phyloP scores from a whole-genome alignment of 2,329 filamentous ascomycete species.

The Teratosphaeria nubilosa region DNA sequence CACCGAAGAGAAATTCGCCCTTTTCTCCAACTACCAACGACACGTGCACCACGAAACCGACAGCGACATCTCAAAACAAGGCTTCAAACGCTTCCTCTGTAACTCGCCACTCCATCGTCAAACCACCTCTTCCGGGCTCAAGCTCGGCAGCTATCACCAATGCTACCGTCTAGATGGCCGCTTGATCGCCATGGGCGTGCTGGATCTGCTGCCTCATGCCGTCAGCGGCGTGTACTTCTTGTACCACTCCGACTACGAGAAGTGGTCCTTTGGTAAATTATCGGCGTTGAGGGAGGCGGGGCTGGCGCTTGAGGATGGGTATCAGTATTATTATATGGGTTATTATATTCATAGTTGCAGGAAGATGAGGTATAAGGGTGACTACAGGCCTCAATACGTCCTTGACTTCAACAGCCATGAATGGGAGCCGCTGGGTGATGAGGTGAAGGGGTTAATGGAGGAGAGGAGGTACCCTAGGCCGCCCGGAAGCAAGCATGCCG shows the following conservation, averaged over 20 bases:
- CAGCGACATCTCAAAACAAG: constrained; percentile 46
- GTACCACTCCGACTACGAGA: constrained; percentile 65
- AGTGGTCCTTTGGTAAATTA: constrained; percentile 62
- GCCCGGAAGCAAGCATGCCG: constrained; percentile 23
- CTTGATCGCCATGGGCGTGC: constrained; percentile 64
- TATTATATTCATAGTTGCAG: constrained; percentile 73
- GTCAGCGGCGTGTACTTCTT: constrained; percentile 78
- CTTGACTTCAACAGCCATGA: constrained; percentile 49
- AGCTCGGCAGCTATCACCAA: constrained; percentile 67
- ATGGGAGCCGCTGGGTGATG: constrained; percentile 24
- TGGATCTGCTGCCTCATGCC: constrained; percentile 66
- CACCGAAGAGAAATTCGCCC: constrained; percentile 62
- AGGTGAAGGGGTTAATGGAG: constrained; percentile 36
- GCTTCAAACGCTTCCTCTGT: constrained; percentile 67
- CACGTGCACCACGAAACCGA: constrained; percentile 60
- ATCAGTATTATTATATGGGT: constrained; percentile 72
- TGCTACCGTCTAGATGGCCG: constrained; percentile 70
- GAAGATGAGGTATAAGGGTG: constrained; percentile 80
- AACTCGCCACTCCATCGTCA: constrained; percentile 51
- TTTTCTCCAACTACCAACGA: constrained; percentile 68
- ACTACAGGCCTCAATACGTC: constrained; percentile 65
- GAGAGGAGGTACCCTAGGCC: constrained; percentile 45
- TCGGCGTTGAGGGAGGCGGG: constrained; percentile 64
- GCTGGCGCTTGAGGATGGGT: constrained; percentile 57
- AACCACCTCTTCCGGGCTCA: constrained; percentile 32